phyloP scores from a whole-genome alignment of 164 flowering plant genomes.

The Euptelea pleiosperma region DNA sequence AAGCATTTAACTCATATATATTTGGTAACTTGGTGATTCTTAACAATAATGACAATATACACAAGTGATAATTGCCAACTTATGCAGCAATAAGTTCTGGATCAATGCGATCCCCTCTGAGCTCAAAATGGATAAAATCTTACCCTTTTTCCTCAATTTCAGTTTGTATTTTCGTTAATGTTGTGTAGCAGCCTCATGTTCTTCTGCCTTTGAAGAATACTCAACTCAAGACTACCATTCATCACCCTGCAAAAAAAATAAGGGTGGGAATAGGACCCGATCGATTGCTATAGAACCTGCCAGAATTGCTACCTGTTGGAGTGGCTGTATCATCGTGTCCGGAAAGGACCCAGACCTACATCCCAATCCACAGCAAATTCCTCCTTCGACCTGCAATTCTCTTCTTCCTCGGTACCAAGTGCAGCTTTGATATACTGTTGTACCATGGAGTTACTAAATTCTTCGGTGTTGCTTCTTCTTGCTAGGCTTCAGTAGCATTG shows the following conservation, averaged over 20 bases:
- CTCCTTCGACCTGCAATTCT: background rate
- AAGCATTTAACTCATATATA: too few species aligned
- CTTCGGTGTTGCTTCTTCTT: conserved; percentile 44
- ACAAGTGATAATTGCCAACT: conserved; percentile 4
- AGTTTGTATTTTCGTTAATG: background rate
- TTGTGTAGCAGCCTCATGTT: background rate
- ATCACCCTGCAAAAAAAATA: background rate
- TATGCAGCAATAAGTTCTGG: background rate
- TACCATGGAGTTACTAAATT: background rate
- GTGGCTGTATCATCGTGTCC: background rate
- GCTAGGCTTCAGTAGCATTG: conserved; percentile 66
- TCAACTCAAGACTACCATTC: background rate
- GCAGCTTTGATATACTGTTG: too few species aligned
- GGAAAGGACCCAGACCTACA: background rate
- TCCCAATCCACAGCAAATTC: background rate
- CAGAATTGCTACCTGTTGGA: background rate
- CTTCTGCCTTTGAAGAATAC: background rate
- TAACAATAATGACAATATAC: background rate
- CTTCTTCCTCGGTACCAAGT: background rate
- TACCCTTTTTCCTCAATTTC: background rate
- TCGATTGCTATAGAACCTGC: too few species aligned
- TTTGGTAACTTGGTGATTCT: too few species aligned
- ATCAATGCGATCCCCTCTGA: conserved; percentile 17
- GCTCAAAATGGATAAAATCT: conserved; percentile 2
- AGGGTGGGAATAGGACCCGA: too few species aligned